Percentiles rank a stretch among this genome's conserved stretches.
Conservation (phyloP, 2,329 filamentous ascomycete species). For the Mycosphaerelloides madeirae region DNA sequence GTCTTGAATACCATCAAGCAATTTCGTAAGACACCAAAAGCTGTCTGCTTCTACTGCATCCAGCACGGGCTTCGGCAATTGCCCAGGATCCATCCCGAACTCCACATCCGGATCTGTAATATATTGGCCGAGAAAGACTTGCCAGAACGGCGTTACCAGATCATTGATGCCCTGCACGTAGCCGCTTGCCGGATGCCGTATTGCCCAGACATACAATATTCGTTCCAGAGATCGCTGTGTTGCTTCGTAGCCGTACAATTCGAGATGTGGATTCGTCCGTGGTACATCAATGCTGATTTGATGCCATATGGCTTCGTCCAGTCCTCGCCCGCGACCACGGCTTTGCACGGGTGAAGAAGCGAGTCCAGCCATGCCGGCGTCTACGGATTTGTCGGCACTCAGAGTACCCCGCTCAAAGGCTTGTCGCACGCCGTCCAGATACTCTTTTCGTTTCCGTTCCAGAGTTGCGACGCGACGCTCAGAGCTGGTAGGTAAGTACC, state of each 20-base stretch:
- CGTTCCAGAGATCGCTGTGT: constrained; percentile 91
- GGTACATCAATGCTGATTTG: constrained; percentile 99
- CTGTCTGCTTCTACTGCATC: constrained; percentile 97
- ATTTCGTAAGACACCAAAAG: constrained; percentile 96
- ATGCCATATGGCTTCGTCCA: constrained; percentile 98
- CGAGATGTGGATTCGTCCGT: constrained; percentile 90
- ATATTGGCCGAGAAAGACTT: constrained; percentile 91
- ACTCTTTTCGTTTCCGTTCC: constrained; percentile 93
- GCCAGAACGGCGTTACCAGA: constrained; percentile 94
- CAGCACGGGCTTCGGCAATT: constrained; percentile 81
- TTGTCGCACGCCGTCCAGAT: constrained; percentile 79
- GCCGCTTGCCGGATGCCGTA: constrained; percentile 91
- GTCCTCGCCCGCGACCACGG: constrained; percentile 64
- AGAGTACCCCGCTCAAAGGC: constrained; percentile 55
- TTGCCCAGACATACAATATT: constrained; percentile 96
- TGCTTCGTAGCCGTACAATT: constrained; percentile 91
- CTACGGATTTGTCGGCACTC: constrained; percentile 31
- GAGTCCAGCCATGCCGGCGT: constrained; percentile 53
- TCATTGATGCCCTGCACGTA: constrained; percentile 99
- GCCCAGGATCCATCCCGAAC: constrained; percentile 92
- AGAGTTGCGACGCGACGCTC: constrained; percentile 85
- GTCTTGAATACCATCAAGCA: constrained; percentile 97
- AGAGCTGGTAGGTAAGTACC: constrained; percentile 94
- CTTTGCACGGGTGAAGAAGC: constrained; percentile 38
- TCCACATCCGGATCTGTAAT: constrained; percentile 92